Percentiles rank a stretch among this genome's conserved stretches.
Conservation (phyloP, 495 filamentous ascomycete genomes). For the Hypoxylon fragiforme region DNA sequence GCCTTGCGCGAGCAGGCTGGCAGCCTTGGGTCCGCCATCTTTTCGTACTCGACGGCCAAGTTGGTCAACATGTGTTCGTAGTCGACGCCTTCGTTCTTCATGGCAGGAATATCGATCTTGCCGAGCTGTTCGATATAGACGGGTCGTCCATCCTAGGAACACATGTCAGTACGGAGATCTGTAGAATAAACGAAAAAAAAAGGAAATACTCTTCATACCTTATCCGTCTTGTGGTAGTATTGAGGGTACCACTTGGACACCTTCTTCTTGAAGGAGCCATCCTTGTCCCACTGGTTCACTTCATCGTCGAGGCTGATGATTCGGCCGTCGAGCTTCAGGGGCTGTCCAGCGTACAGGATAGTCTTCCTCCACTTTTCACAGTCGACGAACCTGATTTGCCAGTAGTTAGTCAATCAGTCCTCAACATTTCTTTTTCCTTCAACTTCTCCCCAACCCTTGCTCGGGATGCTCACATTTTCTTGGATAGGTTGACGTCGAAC, state of each 20-base stretch:
- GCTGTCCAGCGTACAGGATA: conserved; percentile 46
- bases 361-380: conserved; percentile 88
- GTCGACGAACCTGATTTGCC: conserved; percentile 74
- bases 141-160: conserved; percentile 81
- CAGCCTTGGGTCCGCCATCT: conserved; percentile 85
- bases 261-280: conserved; percentile 72
- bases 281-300: conserved; percentile 77
- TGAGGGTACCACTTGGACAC: conserved; percentile 95
- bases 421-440: neutral
- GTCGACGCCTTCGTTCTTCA: conserved; percentile 88
- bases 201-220: conserved; percentile 61
- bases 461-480: conserved; percentile 72
- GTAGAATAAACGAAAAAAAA: no score
- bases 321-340: conserved; percentile 29
- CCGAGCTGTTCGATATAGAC: conserved; percentile 97
- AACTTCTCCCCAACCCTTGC: neutral
- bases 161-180: conserved; percentile 7
- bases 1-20: conserved; percentile 95
- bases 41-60: conserved; percentile 96
- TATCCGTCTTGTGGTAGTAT: conserved; percentile 99
- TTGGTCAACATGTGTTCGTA: conserved; percentile 93
- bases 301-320: conserved; percentile 76
- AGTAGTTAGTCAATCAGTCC: conserved; percentile 28
- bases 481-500: conserved; percentile 81
- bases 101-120: conserved; percentile 84